A percentile compares a stretch with the other conserved stretches of the same genome.
Evolutionary conservation across 2,329 filamentous ascomycete species (phyloP).

Genomic region (Berkeleyomyces rouxiae): DNA sequence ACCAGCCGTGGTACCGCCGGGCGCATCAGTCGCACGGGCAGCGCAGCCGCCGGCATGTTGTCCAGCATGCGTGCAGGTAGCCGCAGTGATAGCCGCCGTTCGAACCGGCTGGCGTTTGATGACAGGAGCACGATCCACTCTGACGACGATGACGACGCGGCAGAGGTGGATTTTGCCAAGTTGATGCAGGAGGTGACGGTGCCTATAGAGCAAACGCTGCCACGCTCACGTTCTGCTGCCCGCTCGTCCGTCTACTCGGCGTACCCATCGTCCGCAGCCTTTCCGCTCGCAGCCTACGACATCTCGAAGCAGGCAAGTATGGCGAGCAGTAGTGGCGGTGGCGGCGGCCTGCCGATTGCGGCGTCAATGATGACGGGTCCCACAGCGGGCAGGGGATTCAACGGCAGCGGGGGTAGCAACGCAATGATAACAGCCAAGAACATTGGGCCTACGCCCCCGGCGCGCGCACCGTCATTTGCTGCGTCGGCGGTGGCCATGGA

Average conservation of each 20-base stretch:
- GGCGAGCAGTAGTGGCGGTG: neutral
- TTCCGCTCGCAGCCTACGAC: neutral
- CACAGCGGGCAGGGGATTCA: neutral
- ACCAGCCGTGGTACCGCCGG: neutral
- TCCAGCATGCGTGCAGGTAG: neutral
- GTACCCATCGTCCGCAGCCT: neutral
- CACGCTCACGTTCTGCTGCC: neutral
- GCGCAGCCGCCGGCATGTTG: neutral
- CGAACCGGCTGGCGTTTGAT: neutral
- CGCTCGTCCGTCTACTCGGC: neutral
- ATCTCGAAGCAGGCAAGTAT: neutral
- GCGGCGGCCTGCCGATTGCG: neutral
- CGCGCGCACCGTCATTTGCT: neutral
- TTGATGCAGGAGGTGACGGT: neutral
- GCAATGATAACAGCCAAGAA: too few relatives aligned
- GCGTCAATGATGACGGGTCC: conserved; percentile 1
- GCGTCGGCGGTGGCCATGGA: conserved; percentile 5
- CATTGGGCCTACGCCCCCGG: neutral
- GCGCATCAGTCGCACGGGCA: neutral
- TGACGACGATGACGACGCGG: conserved; percentile 1
- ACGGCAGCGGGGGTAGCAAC: neutral
- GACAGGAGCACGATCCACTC: neutral
- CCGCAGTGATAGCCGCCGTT: neutral
- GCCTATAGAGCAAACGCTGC: neutral
- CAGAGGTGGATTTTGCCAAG: conserved; percentile 7